Base-by-base conservation (phyloP, 2,329 filamentous ascomycete genomes). In the Beauveria caledonica region DNA sequence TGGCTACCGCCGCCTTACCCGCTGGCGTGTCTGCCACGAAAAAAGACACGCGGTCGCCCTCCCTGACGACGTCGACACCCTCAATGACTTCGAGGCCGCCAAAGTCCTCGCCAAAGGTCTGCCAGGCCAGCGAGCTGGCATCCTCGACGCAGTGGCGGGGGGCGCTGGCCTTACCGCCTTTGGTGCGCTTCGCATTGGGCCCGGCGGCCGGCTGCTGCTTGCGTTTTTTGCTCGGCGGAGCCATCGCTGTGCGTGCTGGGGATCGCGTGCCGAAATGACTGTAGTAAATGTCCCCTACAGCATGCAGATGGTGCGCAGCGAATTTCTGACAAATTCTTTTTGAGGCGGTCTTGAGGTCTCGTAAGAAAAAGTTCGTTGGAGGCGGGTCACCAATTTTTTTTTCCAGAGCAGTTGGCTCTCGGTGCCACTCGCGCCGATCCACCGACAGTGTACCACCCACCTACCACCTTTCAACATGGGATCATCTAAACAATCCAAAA, bases 1-100 rank as follows among this genome's bases (percentile, higher is more conserved):
- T 62, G 56, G 61, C 61, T 36, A 33, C 45, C 13, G 36, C 59
- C 8, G 63, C 36, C 53, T 62, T 57, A 25, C 68, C 48, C 58
- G 60, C 56, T 60, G 61, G 60, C 48, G 62, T 59, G 39, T 60
- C 54, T 25, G 64, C 65, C 42, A 77, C 70, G 66, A 86, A 75
- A 72, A 87, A 87, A 67, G 81, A 77, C 29, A 87, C 73, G 6
- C 76, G 79, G 57, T 79, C 75, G 8, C 85, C 85, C 33, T 87
- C 80, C 63, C 81, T 84, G 46, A 96, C 78, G n/a, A 99, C 80
- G 33, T 96, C 89, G 1, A 99, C 90, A 56, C 90, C 91, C 17
- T 96, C 90, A 51, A 97, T 87, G 68, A 97, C 92, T 68, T 99
- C 92, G 1, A 99, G 76, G 0, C 90, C 92, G 67, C 87, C 95